Base-by-base conservation (phyloP, 73 alveolate species). In the Paramecium bursaria region DNA sequence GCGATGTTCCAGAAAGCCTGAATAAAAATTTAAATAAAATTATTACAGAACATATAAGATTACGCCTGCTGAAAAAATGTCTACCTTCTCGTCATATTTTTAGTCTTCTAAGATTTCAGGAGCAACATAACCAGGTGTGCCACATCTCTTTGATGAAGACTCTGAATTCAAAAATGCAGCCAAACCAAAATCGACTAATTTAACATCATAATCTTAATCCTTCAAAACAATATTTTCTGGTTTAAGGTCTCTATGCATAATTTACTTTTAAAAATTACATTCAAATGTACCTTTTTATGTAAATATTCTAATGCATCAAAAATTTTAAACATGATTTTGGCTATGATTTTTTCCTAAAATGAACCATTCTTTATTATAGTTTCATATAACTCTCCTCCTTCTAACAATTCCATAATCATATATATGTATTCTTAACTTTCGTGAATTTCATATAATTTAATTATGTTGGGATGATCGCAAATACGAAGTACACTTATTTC, bases 51-150 rank as follows among this genome's bases (percentile, higher is more conserved):
- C 51, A 30, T 85, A 85, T 25, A 85, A 31, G 48, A 85, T 85
- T 11, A 85, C 74, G 2, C 91, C 91, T 15, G 82, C 85, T 25
- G 80, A 48, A 25, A 85, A 85, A 7, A 85, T 77, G 48, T 85
- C 91, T 3, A 74, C 91, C 48, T 85, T 74, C 26, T 23, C 73
- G 31, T 74, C 86, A 73, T 85, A 85, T 73, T 67, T 73, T 31
- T 60, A 13, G 33, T 85, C 96, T 57, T 92, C 98, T 3, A 96
- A 74, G 30, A 96, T 94, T 86, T 96, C 99, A 3, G 99, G 99
- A 17, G 99, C 98, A 50, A 96, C 96, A 88, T 96, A 96, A 54
- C 96, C 96, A 7, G 99, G 99, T 0, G 99, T 93, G 0, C 99
- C 99, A 61, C 99, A 96, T 73, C 76, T 86, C 19, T 35, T 53